Base-by-base conservation (phyloP, 495 filamentous ascomycete genomes). In the Apiosordaria backusii region DNA sequence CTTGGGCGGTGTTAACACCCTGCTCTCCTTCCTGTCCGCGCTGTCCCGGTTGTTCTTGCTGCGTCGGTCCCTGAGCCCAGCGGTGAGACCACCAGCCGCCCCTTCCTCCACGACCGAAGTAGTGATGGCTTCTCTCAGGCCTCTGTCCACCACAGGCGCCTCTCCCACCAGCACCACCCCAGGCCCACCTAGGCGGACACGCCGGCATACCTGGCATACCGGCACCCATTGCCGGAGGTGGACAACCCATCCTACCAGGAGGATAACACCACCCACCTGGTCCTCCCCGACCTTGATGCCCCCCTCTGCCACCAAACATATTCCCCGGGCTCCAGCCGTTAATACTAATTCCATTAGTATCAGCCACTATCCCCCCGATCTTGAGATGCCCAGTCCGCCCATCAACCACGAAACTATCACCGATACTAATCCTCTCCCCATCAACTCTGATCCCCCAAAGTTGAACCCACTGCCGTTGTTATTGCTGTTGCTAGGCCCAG, bases 351-450 rank as follows among this genome's bases (percentile, higher is more conserved):
- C 79, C 77, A 19, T 68, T 74, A n/a, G 50, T 55, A 61, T 77
- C 76, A 18, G 73, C 70, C 3, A 65, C 60, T 22, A 79, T 45
- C 7, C 65, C 65, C 0, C 77, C 77, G 9, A 79, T 73, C 18
- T 77, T 74, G 25, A 83, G 67, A 21, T 61, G 64, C 5, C 82
- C 81, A 9, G 78, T 77, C 19, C 69, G 57, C n/a, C 68, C 68
- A 65, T 82, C 80, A 4, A 78, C 80, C 23, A 78, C 74, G 40
- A 80, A 77, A 13, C 60, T 64, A 24, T 75, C 66, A 9, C 79
- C 79, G 67, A 80, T 74, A 22, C 75, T 70, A 15, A 82, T 71
- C 18, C 76, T 71, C 61, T 80, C 76, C 24, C 69, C 71, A 25
- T 80, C 78, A 16, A 80, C 65, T n/a, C 70, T 64, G 25, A 81